phyloP scores from a whole-genome alignment of 2,329 filamentous ascomycete genomes.

The Acrodontium crateriforme region DNA sequence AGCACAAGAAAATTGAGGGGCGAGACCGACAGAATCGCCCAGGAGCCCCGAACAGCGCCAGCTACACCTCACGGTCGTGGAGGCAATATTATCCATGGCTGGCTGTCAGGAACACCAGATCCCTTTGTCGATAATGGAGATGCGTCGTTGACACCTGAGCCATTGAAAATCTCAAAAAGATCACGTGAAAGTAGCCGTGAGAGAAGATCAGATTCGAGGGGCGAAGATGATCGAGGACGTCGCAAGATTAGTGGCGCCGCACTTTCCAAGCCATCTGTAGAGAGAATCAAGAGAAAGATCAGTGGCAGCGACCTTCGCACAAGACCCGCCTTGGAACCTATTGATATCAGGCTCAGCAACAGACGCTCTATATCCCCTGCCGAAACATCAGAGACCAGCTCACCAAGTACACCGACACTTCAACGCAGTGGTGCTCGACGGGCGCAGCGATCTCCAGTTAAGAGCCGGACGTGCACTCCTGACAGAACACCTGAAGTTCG shows the following conservation, averaged over 20 bases:
- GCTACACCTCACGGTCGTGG: conserved; percentile 28
- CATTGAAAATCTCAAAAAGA: conserved; percentile 13
- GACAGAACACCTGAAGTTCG: too few species aligned
- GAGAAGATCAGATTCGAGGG: conserved; percentile 4
- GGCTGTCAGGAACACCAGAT: conserved; percentile 35
- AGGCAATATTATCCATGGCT: conserved; percentile 44
- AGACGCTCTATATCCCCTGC: not conserved
- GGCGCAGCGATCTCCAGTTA: conserved; percentile 28
- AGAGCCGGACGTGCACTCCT: too few species aligned
- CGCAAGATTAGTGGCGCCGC: conserved; percentile 10
- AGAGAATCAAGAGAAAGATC: too few species aligned
- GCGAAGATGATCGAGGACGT: conserved; percentile 5
- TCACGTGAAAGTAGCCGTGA: too few species aligned
- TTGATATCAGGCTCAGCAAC: conserved; percentile 5
- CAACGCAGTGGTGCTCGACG: conserved; percentile 23
- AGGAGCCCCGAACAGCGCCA: conserved; percentile 8
- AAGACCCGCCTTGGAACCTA: conserved; percentile 8
- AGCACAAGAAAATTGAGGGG: conserved; percentile 4
- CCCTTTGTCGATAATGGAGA: conserved; percentile 26
- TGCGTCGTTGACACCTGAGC: conserved; percentile 18
- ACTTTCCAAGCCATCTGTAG: too few species aligned
- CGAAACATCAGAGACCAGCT: conserved; percentile 3
- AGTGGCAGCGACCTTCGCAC: conserved; percentile 10
- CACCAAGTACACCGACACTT: conserved; percentile 16
- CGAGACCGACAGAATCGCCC: not conserved